phyloP scores from a whole-genome alignment of 1,139 yeast genomes.

The Meyerozyma carpophila region DNA sequence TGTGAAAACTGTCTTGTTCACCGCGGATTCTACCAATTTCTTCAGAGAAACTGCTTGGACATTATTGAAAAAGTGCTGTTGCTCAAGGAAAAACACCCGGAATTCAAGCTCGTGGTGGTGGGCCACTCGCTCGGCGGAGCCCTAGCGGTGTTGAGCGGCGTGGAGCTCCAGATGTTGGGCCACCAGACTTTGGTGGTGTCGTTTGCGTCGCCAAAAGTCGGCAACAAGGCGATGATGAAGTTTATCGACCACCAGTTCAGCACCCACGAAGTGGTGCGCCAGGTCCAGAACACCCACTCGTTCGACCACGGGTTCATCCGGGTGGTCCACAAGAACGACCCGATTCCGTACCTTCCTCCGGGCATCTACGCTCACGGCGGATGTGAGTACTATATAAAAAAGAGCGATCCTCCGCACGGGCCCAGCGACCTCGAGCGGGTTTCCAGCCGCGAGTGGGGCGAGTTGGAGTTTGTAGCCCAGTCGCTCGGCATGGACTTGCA shows the following conservation, averaged over 20 bases:
- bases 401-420: slow-evolving; percentile 41
- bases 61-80: slow-evolving; percentile 28
- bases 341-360: slow-evolving; percentile 58
- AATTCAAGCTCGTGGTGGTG: slow-evolving; percentile 45
- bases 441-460: background rate
- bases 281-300: slow-evolving; percentile 8
- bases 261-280: slow-evolving; percentile 18
- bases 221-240: slow-evolving; percentile 43
- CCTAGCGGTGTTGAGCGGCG: slow-evolving; percentile 53
- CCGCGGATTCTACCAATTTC: slow-evolving; percentile 48
- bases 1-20: slow-evolving; percentile 55
- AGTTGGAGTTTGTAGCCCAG: background rate
- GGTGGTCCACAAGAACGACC: slow-evolving; percentile 52
- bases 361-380: slow-evolving; percentile 44
- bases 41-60: slow-evolving; percentile 32
- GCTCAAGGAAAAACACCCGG: slow-evolving; percentile 30
- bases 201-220: slow-evolving; percentile 60
- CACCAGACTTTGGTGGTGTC: slow-evolving; percentile 48
- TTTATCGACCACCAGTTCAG: slow-evolving; percentile 50
- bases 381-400: slow-evolving; percentile 40
- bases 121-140: slow-evolving; percentile 81
- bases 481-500: background rate
- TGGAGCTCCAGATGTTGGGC: slow-evolving; percentile 51
- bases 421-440: slow-evolving; percentile 25
- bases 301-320: slow-evolving; percentile 37